Conservation (phyloP, 495 filamentous ascomycete species). For the Talaromyces thailandensis region DNA sequence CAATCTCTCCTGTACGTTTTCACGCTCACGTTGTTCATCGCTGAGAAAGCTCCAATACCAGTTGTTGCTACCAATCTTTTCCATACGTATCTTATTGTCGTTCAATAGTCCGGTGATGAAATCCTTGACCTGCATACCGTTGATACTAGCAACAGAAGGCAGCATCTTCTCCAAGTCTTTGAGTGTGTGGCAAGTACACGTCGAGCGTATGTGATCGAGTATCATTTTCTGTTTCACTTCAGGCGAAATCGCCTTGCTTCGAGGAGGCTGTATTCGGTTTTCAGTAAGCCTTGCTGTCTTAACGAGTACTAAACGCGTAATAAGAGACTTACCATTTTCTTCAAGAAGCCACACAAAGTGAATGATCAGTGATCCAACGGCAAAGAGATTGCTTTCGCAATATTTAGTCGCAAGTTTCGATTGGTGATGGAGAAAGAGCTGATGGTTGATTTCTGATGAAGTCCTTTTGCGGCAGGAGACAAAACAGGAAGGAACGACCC, state of each 20-base stretch:
- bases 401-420: background rate
- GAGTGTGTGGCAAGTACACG: slow-evolving; percentile 57
- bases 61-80: slow-evolving; percentile 74
- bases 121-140: slow-evolving; percentile 62
- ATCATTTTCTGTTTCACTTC: slow-evolving; percentile 54
- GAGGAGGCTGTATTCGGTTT: slow-evolving; percentile 44
- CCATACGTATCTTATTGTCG: slow-evolving; percentile 57
- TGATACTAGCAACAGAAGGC: slow-evolving; percentile 57
- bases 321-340: slow-evolving; percentile 5
- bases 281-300: background rate
- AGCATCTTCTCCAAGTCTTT: slow-evolving; percentile 68
- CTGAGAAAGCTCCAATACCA: slow-evolving; percentile 73
- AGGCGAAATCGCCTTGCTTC: slow-evolving; percentile 38
- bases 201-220: slow-evolving; percentile 53
- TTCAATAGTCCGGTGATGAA: slow-evolving; percentile 56
- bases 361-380: background rate
- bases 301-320: background rate
- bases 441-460: background rate
- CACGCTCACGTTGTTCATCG: slow-evolving; percentile 49
- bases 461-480: background rate
- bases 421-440: background rate
- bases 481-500: slow-evolving; percentile 5
- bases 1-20: slow-evolving; percentile 37
- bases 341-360: background rate
- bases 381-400: background rate